These are phyloP conservation scores for Ambrosia trifida DNA, from an alignment of 129 eudicot genomes.

Conservation along the genomic window DNA sequence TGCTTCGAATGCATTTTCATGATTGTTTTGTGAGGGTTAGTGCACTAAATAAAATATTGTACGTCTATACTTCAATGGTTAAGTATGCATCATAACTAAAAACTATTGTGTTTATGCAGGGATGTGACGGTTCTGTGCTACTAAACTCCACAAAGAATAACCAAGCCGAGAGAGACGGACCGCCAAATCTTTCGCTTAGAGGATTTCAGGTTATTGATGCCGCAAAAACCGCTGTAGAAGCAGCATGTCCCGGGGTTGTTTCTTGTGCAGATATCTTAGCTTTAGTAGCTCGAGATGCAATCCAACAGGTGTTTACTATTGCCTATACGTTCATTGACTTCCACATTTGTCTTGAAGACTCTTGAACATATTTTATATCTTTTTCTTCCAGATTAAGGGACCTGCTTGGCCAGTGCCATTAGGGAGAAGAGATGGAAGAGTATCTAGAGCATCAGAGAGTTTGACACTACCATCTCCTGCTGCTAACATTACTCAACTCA, in stretches of 20 bases:
- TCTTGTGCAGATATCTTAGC: slow-evolving; percentile 87
- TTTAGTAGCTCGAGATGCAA: slow-evolving; percentile 69
- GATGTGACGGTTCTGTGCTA: slow-evolving; percentile 77
- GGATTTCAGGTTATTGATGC: slow-evolving; percentile 65
- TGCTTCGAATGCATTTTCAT: slow-evolving; percentile 77
- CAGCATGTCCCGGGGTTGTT: slow-evolving; percentile 68
- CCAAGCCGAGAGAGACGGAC: slow-evolving; percentile 52
- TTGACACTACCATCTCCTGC: slow-evolving; percentile 45
- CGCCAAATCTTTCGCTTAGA: slow-evolving; percentile 55
- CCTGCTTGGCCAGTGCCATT: slow-evolving; percentile 56
- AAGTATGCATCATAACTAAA: neutral
- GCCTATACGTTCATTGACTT: neutral
- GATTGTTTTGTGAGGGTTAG: slow-evolving; percentile 80
- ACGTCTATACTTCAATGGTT: neutral
- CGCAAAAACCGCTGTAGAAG: slow-evolving; percentile 64
- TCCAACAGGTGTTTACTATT: slow-evolving; percentile 30
- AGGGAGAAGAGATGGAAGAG: slow-evolving; percentile 72
- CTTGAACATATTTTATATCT: neutral
- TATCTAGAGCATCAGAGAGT: slow-evolving; percentile 39
- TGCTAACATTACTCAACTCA: slow-evolving; percentile 38
- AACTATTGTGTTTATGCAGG: slow-evolving; percentile 37
- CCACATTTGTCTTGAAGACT: neutral
- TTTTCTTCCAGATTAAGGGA: slow-evolving; percentile 45
- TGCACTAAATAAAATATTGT: neutral
- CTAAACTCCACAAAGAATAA: slow-evolving; percentile 48